These are phyloP conservation scores for Mortierella sp. DNA, from an alignment of 371 early-diverging fungal genomes.

Conservation along the genomic window DNA sequence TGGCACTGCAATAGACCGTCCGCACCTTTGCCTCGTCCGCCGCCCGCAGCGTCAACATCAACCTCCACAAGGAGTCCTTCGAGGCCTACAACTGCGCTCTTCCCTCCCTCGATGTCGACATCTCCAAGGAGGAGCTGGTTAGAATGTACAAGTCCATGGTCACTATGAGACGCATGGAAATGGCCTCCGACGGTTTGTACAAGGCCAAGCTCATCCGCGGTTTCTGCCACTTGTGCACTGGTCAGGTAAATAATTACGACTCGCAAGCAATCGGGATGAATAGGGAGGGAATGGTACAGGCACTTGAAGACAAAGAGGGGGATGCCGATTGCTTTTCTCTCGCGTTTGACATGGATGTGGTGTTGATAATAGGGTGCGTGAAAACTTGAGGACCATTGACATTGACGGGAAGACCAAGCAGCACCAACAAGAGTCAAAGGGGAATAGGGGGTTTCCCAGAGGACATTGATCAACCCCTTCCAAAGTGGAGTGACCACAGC, in stretches of 20 bases:
- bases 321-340: not conserved
- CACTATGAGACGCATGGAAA: conserved; percentile 93
- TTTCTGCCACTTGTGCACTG: conserved; percentile 99
- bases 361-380: not conserved
- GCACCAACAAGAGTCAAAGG: not conserved
- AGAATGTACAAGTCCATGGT: conserved; percentile 92
- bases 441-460: not conserved
- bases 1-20: conserved; percentile 21
- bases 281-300: not conserved
- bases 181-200: conserved; percentile 95
- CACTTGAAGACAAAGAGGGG: not conserved
- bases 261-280: not conserved
- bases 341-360: not conserved
- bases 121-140: conserved; percentile 81
- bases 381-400: not conserved
- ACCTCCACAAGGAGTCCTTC: conserved; percentile 71
- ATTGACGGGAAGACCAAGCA: not conserved
- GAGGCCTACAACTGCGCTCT: conserved; percentile 78
- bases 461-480: not conserved
- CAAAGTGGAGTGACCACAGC: not conserved
- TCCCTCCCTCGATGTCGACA: conserved; percentile 71
- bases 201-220: conserved; percentile 98
- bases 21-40: conserved; percentile 54
- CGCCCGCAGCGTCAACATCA: conserved; percentile 62
- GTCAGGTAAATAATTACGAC: conserved; percentile 78